Conservation (phyloP, 768 basidiomycete species). For the Boletus pseudo-olivaceus region DNA sequence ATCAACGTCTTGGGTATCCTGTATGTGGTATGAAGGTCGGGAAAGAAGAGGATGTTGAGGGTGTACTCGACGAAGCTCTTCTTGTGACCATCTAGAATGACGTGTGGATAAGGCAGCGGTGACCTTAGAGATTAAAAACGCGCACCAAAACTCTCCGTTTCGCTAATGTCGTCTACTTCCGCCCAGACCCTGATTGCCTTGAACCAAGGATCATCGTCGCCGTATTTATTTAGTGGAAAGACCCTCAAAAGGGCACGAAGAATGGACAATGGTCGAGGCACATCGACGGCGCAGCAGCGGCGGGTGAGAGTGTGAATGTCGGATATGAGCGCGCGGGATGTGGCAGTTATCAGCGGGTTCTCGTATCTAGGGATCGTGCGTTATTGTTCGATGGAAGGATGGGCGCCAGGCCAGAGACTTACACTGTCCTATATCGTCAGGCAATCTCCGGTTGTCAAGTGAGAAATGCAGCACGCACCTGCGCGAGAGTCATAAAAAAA, state of each 20-base stretch:
- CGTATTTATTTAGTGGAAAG: slow-evolving; percentile 10
- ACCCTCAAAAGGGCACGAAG: slow-evolving; percentile 54
- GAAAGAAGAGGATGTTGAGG: slow-evolving; percentile 70
- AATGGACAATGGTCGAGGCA: slow-evolving; percentile 65
- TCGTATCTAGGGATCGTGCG: slow-evolving; percentile 52
- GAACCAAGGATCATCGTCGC: slow-evolving; percentile 48
- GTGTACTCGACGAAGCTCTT: slow-evolving; percentile 78
- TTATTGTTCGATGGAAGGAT: slow-evolving; percentile 6
- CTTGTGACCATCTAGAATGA: slow-evolving; percentile 61
- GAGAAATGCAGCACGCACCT: slow-evolving; percentile 39
- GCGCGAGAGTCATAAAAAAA: slow-evolving; percentile 71
- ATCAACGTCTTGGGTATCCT: slow-evolving; percentile 40
- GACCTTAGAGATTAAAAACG: neutral
- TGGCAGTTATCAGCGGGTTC: slow-evolving; percentile 75
- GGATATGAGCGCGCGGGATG: slow-evolving; percentile 65
- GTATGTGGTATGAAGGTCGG: slow-evolving; percentile 57
- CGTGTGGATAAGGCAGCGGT: neutral
- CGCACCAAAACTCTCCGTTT: slow-evolving; percentile 77
- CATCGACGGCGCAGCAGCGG: slow-evolving; percentile 56
- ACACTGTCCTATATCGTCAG: slow-evolving; percentile 21
- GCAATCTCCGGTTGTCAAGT: neutral
- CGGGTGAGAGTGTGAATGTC: slow-evolving; percentile 65
- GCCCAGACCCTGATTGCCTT: slow-evolving; percentile 68
- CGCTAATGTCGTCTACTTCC: slow-evolving; percentile 69
- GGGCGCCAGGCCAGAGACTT: slow-evolving; percentile 14